Base-by-base conservation (phyloP, 1,139 yeast genomes). In the Taphrina flavorubra region DNA sequence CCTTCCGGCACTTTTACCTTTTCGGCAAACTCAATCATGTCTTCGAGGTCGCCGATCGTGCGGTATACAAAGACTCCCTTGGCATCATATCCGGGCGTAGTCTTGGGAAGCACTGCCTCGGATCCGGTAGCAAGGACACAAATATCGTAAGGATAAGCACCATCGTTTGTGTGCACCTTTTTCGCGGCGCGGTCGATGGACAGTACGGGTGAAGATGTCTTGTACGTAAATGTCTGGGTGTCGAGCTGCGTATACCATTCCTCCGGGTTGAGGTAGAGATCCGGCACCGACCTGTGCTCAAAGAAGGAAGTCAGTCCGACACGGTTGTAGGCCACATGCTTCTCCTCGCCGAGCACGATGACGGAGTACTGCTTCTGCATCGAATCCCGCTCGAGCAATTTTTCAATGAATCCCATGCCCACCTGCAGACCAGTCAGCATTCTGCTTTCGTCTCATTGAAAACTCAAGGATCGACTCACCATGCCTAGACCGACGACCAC, bases 221-320 rank as follows among this genome's bases (percentile, higher is more conserved):
- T 74, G 72, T 76, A 77, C 37, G 77, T 73, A 78, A 79, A 77
- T 42, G 74, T 76, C 51, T 73, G 73, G 14, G 69, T 65, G 58
- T 74, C 76, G 64, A 78, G 72, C 18, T 71, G 71, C 3, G 76
- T 75, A 68, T 78, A 78, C 71, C 78, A 78, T 6, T 75, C 73
- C 58, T 75, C 73, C 46, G 78, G 78, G 13, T 78, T 76, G 20
- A 78, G 73, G 25, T 77, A 72, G 42, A 78, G 72, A 20, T 76
- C 75, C 14, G 75, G 75, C 61, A 76, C 74, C 42, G 75, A 72
- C 20, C 76, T 72, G 51, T 63, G 67, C 42, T 63, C 74, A 71
- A 78, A 78, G 70, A 73, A 78, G 51, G 78, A 79, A 1, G 80
- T 78, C 55, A 78, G 72, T 0, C 79, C 79, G 13, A 78, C 80